Evolutionary conservation across 495 filamentous ascomycete species (phyloP), one percentile per base, ranked within the genome.

Genomic region (Daldinia childiae): DNA sequence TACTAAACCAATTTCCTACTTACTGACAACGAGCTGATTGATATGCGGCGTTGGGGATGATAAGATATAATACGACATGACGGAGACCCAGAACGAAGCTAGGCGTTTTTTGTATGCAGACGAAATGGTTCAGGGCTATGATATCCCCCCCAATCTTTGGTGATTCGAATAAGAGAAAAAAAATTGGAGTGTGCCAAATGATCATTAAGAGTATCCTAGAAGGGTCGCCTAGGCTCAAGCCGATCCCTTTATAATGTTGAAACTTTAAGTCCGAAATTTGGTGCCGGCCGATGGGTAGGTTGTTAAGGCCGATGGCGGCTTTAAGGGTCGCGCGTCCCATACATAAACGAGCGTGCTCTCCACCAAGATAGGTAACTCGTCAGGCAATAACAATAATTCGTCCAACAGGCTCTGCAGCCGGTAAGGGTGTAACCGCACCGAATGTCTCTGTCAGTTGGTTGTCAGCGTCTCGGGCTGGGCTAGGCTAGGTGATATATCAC

Each of bases 1-100:
- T 87, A 57, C 69, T 87, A 66, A 87, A 87, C 71, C 82, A 82
- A 66, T 85, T 76, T 50, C 76, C 76, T 57, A 74, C 67, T 38
- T 71, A 71, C 57, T 74, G 57, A 60, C n/a, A 48, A 52, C n/a
- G 19, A 36, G 34, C 11, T 39, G 36, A 39, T 54, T 30, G 50
- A 48, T 50, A 24, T 64, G 19, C 58, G 34, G 50, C 15, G 36
- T 50, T 48, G 43, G n/a, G 43, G 51, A 58, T 58, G 55, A 41
- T 39, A 58, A 21, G 19, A 34, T 38, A 39, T 39, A 29, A 60
- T 45, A 45, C 39, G 21, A 45, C 17, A 43, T 45, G 57, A 43
- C 54, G 51, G 21, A 64, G 21, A 38, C 26, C 38, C 45, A 51
- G 39, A 41, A 30, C 34, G 30, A 51, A 58, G 21, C 63, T 66